Evolutionary conservation across 106 monocot genomes (phyloP).

Genomic region (Phalaenopsis aphrodite): DNA sequence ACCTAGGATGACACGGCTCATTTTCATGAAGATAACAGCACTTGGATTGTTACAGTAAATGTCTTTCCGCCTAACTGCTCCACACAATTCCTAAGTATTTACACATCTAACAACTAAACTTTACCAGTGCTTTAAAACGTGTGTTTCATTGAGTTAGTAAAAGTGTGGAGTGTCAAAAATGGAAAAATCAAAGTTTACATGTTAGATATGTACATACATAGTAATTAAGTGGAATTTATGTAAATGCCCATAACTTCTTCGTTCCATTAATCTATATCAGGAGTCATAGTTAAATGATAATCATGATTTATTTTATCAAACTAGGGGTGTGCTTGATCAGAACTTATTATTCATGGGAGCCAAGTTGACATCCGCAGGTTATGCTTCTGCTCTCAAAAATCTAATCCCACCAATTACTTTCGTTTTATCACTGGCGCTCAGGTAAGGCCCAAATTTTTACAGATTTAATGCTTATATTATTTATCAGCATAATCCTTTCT

Average conservation of each 20-base stretch:
- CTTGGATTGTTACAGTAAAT: slow-evolving; percentile 47
- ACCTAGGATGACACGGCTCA: slow-evolving; percentile 34
- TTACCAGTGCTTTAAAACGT: too few species aligned
- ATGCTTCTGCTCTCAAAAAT: slow-evolving; percentile 42
- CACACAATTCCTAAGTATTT: too few species aligned
- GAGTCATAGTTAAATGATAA: too few species aligned
- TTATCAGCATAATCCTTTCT: too few species aligned
- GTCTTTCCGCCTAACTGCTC: not conserved
- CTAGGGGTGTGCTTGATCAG: slow-evolving; percentile 59
- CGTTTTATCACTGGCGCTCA: slow-evolving; percentile 15
- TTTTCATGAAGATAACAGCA: slow-evolving; percentile 44
- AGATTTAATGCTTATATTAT: too few species aligned
- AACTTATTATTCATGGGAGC: slow-evolving; percentile 57
- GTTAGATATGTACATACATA: too few species aligned
- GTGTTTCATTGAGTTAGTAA: too few species aligned
- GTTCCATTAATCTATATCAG: not conserved
- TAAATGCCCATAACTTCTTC: too few species aligned
- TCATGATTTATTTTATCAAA: not conserved
- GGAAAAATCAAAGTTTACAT: too few species aligned
- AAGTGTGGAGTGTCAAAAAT: too few species aligned
- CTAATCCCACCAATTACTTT: slow-evolving; percentile 44
- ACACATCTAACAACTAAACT: too few species aligned
- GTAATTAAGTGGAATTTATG: too few species aligned
- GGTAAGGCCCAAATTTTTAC: not conserved
- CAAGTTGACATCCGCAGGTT: slow-evolving; percentile 42